These are phyloP conservation scores for Rhynchospora breviuscula DNA, from an alignment of 176 grass and related monocot genomes.

Conservation along the genomic window DNA sequence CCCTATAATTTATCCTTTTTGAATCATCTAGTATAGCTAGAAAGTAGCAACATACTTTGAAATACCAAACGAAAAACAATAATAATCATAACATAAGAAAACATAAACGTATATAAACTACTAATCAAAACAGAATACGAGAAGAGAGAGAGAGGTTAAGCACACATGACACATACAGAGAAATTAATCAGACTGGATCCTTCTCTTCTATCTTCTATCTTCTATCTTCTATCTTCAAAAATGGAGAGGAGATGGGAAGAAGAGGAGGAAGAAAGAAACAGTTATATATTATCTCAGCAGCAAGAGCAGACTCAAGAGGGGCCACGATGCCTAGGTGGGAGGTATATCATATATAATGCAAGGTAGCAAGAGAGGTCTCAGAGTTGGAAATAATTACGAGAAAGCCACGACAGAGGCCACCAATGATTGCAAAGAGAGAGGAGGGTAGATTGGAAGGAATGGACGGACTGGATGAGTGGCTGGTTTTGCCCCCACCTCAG, in stretches of 20 bases:
- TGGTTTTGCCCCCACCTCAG: constrained; percentile 17
- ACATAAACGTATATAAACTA: neutral
- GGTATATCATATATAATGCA: constrained; percentile 24
- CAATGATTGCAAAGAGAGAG: constrained; percentile 8
- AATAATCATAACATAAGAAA: neutral
- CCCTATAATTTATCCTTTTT: neutral
- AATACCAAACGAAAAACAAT: neutral
- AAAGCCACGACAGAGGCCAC: neutral
- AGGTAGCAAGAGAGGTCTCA: neutral
- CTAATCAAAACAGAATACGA: neutral
- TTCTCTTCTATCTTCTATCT: neutral
- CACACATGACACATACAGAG: constrained; percentile 6
- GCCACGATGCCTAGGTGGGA: neutral
- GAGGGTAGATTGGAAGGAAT: neutral
- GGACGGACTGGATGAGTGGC: constrained; percentile 19
- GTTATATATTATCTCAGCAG: neutral
- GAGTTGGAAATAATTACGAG: constrained; percentile 13
- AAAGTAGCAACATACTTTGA: neutral
- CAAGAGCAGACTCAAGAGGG: neutral
- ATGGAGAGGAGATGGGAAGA: neutral
- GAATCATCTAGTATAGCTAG: neutral
- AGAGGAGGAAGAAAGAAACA: neutral
- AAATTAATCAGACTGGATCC: neutral
- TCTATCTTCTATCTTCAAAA: neutral
- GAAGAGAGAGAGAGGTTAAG: neutral